Percentiles rank a stretch among this genome's conserved stretches.
Conservation (phyloP, 805 yeast genomes). For the Candida arabinofermentans region DNA sequence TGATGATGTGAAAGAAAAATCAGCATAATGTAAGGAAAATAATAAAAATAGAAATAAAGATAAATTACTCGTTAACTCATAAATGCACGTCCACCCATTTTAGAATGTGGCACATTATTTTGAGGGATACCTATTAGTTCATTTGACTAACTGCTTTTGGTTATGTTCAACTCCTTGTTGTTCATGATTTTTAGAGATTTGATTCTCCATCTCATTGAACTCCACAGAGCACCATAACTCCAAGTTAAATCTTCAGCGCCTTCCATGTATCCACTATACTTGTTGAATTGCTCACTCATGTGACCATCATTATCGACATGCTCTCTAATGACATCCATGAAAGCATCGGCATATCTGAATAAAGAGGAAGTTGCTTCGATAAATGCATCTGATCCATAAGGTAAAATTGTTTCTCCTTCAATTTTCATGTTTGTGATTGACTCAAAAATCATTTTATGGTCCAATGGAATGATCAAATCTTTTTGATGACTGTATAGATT, state of each 20-base stretch:
- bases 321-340: constrained; percentile 51
- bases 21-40: background rate
- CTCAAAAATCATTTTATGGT: constrained; percentile 20
- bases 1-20: background rate
- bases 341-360: constrained; percentile 62
- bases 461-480: constrained; percentile 37
- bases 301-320: constrained; percentile 65
- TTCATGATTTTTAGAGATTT: constrained; percentile 32
- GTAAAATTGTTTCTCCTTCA: constrained; percentile 22
- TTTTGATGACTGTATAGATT: constrained; percentile 35
- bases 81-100: too few species aligned
- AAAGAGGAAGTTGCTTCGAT: constrained; percentile 41
- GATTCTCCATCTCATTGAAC: constrained; percentile 61
- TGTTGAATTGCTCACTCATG: constrained; percentile 88
- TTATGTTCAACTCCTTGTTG: constrained; percentile 5
- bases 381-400: constrained; percentile 41
- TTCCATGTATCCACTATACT: constrained; percentile 74
- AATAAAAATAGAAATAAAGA: background rate
- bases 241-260: constrained; percentile 89
- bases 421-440: constrained; percentile 23
- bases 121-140: too few species aligned
- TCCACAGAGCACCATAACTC: constrained; percentile 80
- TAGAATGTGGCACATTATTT: too few species aligned
- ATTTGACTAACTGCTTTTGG: background rate
- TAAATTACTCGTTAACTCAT: too few species aligned